A percentile compares a stretch with the other conserved stretches of the same genome.
Conservation (phyloP, 257 asterid species). For the Linderniella brevidens region DNA sequence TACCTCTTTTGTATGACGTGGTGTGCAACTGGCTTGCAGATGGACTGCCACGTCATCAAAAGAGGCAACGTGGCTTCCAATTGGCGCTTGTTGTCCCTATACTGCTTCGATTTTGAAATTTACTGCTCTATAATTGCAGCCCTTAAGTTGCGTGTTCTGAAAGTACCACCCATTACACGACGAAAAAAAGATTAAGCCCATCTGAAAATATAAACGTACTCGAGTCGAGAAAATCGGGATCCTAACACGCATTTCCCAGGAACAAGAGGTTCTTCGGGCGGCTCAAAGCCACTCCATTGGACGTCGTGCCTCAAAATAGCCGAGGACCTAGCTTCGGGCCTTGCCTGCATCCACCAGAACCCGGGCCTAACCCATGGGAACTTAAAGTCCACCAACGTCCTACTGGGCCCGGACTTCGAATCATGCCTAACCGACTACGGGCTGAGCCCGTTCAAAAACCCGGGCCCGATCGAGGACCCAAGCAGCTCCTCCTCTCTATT, state of each 20-base stretch:
- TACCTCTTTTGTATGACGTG: too few relatives aligned
- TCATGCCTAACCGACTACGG: conserved; percentile 89
- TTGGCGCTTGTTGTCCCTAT: too few relatives aligned
- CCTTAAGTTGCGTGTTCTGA: too few relatives aligned
- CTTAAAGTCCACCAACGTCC: conserved; percentile 75
- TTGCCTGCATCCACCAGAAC: conserved; percentile 70
- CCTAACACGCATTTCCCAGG: conserved; percentile 32
- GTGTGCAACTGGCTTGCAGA: too few relatives aligned
- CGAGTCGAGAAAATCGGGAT: too few relatives aligned
- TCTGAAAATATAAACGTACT: too few relatives aligned
- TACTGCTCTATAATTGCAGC: too few relatives aligned
- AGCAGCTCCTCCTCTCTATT: conserved; percentile 60
- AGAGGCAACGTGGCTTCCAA: too few relatives aligned
- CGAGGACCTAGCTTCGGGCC: conserved; percentile 78
- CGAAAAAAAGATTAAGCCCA: too few relatives aligned
- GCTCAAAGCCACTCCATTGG: conserved; percentile 98
- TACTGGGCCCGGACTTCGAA: conserved; percentile 78
- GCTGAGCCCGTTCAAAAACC: conserved; percentile 44
- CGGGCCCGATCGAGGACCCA: conserved; percentile 44
- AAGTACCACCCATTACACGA: too few relatives aligned
- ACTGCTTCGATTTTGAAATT: too few relatives aligned
- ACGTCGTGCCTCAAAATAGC: conserved; percentile 95
- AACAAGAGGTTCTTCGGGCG: conserved; percentile 71
- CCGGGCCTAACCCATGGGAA: conserved; percentile 84
- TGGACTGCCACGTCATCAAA: too few relatives aligned